Evolutionary conservation across 2,329 filamentous ascomycete species (phyloP), one percentile per base, ranked within the genome.

Genomic region (Ilyonectria mors-panacis): DNA sequence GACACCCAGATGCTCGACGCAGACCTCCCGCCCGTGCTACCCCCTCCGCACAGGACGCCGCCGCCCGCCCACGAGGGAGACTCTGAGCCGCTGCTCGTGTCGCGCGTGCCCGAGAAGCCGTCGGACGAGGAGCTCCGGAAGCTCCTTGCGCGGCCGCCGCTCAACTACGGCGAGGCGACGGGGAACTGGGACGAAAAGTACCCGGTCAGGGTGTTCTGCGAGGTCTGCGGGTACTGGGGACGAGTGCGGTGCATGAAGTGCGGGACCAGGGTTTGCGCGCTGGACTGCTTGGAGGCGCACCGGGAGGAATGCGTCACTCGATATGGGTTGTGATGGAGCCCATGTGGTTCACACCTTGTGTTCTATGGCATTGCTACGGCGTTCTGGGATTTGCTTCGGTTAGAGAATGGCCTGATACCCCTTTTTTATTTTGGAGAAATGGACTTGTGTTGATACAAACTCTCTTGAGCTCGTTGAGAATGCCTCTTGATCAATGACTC

Each of bases 221-320:
- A 92, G 77, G 89, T 94, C 35, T 95, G 93, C 77, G 93, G 93
- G 15, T 95, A 94, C 80, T 95, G 93, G 93, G 93, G 93, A 2
- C 84, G 90, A 45, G 90, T 94, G 51, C 88, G 87, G 79, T 95
- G 93, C 81, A 87, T 91, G 78, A 93, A 92, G 82, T 95, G 93
- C 80, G 92, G 92, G n/a, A 88, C 88, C 51, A 86, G 91, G 74
- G 90, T 93, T n/a, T 95, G 93, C 78, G 92, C 92, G 44, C 79
- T 95, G 71, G 91, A 93, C 66, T 95, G 93, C 75, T 85, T 94
- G 73, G 89, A 90, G 75, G 85, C 87, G 68, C 93, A 95, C 78
- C 87, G 90, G 60, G 91, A 93, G 79, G 92, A 92, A 73, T 92
- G 91, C 73, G 86, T 93, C 68, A 87, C 89, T 65, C 84, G 91